phyloP scores from a whole-genome alignment of 441 rosid species.

The Populus hybrid region DNA sequence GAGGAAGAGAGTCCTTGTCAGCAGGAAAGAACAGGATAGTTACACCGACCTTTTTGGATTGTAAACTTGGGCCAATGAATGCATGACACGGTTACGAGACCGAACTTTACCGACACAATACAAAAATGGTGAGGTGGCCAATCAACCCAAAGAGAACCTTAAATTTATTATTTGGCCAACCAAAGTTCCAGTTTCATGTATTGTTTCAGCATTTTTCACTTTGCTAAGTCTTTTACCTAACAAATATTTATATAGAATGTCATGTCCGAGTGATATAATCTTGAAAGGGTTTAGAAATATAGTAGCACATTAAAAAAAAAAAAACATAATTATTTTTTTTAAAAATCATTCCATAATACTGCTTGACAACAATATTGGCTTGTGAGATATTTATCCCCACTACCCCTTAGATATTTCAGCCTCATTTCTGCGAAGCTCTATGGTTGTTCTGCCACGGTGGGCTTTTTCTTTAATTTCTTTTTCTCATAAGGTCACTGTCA shows the following conservation, averaged over 20 bases:
- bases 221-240: too few relatives aligned
- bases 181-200: too few relatives aligned
- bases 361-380: neutral
- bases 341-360: neutral
- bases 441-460: neutral
- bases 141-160: neutral
- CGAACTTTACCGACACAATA: neutral
- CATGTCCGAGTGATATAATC: too few relatives aligned
- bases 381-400: neutral
- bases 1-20: neutral
- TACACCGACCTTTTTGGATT: neutral
- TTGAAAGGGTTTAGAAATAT: too few relatives aligned
- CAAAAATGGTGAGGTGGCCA: neutral
- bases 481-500: neutral
- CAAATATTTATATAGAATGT: too few relatives aligned
- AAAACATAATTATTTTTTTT: too few relatives aligned
- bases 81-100: neutral
- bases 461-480: neutral
- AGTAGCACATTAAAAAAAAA: too few relatives aligned
- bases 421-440: neutral
- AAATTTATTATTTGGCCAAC: too few relatives aligned
- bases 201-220: too few relatives aligned
- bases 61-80: neutral
- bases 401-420: neutral
- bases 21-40: neutral